Evolutionary conservation across 2,329 filamentous ascomycete species (phyloP).

Genomic region (Phialophora verrucosa): DNA sequence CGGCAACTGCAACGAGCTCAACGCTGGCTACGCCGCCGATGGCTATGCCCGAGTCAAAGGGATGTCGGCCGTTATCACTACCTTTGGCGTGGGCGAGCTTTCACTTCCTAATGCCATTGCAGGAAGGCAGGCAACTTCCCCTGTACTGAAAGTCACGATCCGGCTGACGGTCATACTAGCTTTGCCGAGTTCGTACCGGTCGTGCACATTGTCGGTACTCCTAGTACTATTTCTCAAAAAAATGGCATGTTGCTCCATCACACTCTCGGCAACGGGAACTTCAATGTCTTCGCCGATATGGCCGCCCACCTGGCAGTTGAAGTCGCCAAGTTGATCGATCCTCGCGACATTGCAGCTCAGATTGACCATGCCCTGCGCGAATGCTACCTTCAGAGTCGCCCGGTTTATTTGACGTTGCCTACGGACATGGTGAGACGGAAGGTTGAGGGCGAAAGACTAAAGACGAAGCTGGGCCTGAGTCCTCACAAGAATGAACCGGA

Average conservation of each 20-base stretch:
- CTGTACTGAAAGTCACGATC: slow-evolving; percentile 48
- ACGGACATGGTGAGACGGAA: slow-evolving; percentile 37
- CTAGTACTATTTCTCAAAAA: slow-evolving; percentile 57
- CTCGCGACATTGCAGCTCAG: slow-evolving; percentile 34
- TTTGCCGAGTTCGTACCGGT: slow-evolving; percentile 65
- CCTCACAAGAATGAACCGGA: slow-evolving; percentile 37
- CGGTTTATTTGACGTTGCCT: slow-evolving; percentile 40
- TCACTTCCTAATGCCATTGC: slow-evolving; percentile 44
- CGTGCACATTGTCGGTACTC: slow-evolving; percentile 66
- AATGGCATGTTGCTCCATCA: slow-evolving; percentile 50
- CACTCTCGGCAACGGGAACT: slow-evolving; percentile 41
- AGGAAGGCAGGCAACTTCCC: slow-evolving; percentile 55
- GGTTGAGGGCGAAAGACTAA: slow-evolving; percentile 69
- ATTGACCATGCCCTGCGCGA: slow-evolving; percentile 39
- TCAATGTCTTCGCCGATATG: slow-evolving; percentile 36
- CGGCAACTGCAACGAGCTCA: slow-evolving; percentile 67
- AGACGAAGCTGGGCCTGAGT: slow-evolving; percentile 61
- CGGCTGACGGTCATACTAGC: slow-evolving; percentile 37
- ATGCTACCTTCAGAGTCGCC: slow-evolving; percentile 37
- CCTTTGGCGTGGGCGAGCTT: slow-evolving; percentile 64
- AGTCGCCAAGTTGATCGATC: slow-evolving; percentile 36
- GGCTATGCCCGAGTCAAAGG: slow-evolving; percentile 71
- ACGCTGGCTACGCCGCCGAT: slow-evolving; percentile 75
- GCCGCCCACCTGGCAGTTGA: slow-evolving; percentile 33
- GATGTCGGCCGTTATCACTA: slow-evolving; percentile 53